These are phyloP conservation scores for Plasmodium inui DNA, from an alignment of 169 alveolate species.

Conservation along the genomic window DNA sequence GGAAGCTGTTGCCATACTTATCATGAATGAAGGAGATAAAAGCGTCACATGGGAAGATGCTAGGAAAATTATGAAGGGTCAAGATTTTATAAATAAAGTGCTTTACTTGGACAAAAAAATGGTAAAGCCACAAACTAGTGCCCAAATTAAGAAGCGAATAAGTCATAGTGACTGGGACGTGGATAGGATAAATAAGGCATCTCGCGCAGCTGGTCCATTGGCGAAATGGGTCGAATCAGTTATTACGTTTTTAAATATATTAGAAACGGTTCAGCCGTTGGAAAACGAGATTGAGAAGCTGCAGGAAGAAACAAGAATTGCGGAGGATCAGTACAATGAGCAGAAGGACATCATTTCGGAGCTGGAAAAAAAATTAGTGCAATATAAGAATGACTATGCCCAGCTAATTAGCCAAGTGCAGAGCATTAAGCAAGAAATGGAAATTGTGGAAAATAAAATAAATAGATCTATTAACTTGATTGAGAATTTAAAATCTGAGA, in stretches of 20 bases:
- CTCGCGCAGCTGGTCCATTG: slow-evolving; percentile 98
- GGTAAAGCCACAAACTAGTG: slow-evolving; percentile 85
- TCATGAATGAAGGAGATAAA: slow-evolving; percentile 87
- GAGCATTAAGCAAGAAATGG: slow-evolving; percentile 94
- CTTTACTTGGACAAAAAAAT: slow-evolving; percentile 89
- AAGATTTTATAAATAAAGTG: slow-evolving; percentile 92
- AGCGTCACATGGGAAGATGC: slow-evolving; percentile 96
- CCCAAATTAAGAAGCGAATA: slow-evolving; percentile 82
- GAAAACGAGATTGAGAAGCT: slow-evolving; percentile 93
- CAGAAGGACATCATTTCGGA: slow-evolving; percentile 84
- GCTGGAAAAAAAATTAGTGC: slow-evolving; percentile 91
- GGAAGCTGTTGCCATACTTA: slow-evolving; percentile 94
- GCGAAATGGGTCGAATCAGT: slow-evolving; percentile 96
- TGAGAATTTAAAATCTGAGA: slow-evolving; percentile 91
- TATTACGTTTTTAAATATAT: slow-evolving; percentile 90
- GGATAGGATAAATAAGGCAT: slow-evolving; percentile 93
- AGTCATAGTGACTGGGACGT: slow-evolving; percentile 94
- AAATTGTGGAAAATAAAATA: slow-evolving; percentile 93
- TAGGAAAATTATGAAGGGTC: slow-evolving; percentile 89
- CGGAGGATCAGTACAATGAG: slow-evolving; percentile 89
- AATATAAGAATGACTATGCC: slow-evolving; percentile 95
- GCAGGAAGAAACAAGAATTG: slow-evolving; percentile 89
- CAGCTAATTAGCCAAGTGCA: slow-evolving; percentile 93
- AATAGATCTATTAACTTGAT: slow-evolving; percentile 91
- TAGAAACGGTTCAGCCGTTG: slow-evolving; percentile 95